phyloP scores from a whole-genome alignment of 208 protist species.

The Willaertia magna region DNA sequence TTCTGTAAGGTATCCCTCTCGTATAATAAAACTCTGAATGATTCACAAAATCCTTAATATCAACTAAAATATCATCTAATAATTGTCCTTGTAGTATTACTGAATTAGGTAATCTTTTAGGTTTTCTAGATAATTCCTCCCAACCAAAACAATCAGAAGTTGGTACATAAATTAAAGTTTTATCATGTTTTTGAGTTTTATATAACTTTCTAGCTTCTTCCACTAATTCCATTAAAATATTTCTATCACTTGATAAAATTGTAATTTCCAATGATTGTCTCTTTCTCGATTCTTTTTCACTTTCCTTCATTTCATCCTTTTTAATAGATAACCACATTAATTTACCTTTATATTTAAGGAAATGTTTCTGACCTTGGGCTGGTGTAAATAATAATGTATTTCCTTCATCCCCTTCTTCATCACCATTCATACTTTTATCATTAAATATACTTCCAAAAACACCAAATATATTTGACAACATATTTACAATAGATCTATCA shows the following conservation, averaged over 20 bases:
- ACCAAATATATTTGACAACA: not conserved
- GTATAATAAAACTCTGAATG: constrained; percentile 66
- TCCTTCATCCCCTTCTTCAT: not conserved
- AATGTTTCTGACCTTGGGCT: not conserved
- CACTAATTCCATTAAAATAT: constrained; percentile 11
- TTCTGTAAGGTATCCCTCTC: constrained; percentile 80
- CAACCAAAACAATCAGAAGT: constrained; percentile 52
- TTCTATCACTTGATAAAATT: not conserved
- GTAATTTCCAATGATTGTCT: not conserved
- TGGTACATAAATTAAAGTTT: constrained; percentile 65
- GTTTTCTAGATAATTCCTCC: constrained; percentile 42
- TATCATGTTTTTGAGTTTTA: constrained; percentile 47
- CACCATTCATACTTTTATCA: not conserved
- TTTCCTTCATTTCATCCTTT: not conserved
- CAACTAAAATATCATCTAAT: constrained; percentile 44
- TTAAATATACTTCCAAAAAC: not conserved
- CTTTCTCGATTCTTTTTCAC: not conserved
- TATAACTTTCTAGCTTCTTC: constrained; percentile 48
- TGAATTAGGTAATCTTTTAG: constrained; percentile 60
- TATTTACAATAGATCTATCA: not conserved
- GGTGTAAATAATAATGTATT: not conserved
- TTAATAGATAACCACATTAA: not conserved
- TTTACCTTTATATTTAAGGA: not conserved
- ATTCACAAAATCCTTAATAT: constrained; percentile 62
- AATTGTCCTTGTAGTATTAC: constrained; percentile 63